These are phyloP conservation scores for Trametes cinnabarina DNA, from an alignment of 768 basidiomycete species.

Conservation along the genomic window DNA sequence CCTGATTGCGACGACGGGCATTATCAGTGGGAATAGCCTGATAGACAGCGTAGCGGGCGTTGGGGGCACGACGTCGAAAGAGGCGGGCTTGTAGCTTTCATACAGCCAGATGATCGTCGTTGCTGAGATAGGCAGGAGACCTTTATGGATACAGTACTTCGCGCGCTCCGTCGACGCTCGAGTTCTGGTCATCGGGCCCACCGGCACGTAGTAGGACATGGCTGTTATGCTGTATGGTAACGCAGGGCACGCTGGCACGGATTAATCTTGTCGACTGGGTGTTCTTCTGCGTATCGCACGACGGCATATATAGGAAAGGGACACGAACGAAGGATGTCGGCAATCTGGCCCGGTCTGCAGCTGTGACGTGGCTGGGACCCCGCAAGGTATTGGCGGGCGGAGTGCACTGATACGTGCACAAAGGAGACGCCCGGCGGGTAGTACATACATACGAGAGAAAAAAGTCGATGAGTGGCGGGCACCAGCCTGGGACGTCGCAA, in stretches of 20 bases:
- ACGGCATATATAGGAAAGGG: neutral
- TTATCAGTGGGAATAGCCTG: constrained; percentile 75
- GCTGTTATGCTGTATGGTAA: neutral
- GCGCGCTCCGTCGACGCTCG: constrained; percentile 13
- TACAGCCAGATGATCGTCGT: neutral
- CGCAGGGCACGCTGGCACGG: neutral
- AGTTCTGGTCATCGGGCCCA: neutral
- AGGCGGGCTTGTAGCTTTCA: constrained; percentile 36
- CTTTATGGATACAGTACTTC: neutral
- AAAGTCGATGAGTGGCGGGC: neutral
- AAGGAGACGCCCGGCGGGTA: no score
- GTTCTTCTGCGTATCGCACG: constrained; percentile 3
- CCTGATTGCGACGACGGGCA: constrained; percentile 88
- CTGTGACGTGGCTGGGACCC: constrained; percentile 15
- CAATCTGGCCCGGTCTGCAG: constrained; percentile 6
- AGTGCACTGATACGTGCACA: no score
- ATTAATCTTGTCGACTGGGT: neutral
- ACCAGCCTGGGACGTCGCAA: neutral
- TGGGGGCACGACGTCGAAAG: constrained; percentile 38
- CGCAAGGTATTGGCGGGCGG: neutral
- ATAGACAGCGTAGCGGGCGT: constrained; percentile 64
- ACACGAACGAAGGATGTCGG: constrained; percentile 1
- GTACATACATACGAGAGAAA: no score
- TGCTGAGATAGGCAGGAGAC: neutral
- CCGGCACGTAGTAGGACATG: neutral